Evolutionary conservation across 805 yeast species (phyloP).

Genomic region (Wickerhamomyces rabaulensis): DNA sequence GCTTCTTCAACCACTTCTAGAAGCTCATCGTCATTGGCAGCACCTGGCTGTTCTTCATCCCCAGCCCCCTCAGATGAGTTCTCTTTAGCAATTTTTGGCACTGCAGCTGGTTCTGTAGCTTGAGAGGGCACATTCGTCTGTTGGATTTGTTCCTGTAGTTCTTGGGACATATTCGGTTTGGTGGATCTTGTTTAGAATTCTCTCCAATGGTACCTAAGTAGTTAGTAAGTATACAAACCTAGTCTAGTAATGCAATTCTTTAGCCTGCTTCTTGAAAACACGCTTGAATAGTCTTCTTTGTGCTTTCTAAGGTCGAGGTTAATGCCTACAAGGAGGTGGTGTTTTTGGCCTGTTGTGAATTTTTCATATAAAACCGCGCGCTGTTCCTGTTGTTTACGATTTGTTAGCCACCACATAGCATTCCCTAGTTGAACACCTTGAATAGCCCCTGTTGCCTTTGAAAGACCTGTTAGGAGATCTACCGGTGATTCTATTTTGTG

Average conservation of each 20-base stretch:
- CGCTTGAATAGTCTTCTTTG: too few species aligned
- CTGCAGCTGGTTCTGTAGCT: neutral
- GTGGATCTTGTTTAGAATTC: neutral
- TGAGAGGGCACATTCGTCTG: neutral
- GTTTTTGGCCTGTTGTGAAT: too few species aligned
- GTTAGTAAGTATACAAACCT: neutral
- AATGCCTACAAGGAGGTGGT: too few species aligned
- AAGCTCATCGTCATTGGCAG: neutral
- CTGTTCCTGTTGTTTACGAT: neutral
- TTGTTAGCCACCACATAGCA: neutral
- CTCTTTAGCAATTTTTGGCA: neutral
- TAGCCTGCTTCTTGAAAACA: neutral
- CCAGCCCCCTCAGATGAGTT: neutral
- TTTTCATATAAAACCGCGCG: neutral
- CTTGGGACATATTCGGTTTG: neutral
- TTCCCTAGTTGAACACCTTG: neutral
- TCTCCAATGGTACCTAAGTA: neutral
- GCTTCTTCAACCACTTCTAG: neutral
- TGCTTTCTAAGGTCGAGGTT: too few species aligned
- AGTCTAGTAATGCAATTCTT: neutral
- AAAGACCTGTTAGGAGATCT: neutral
- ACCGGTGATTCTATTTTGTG: neutral
- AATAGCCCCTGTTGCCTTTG: neutral
- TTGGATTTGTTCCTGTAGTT: conserved; percentile 5
- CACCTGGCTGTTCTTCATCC: conserved; percentile 4